Evolutionary conservation across 768 basidiomycete genomes (phyloP), one percentile per base, ranked within the genome.

Genomic region (Strobilomyces dryophilus): DNA sequence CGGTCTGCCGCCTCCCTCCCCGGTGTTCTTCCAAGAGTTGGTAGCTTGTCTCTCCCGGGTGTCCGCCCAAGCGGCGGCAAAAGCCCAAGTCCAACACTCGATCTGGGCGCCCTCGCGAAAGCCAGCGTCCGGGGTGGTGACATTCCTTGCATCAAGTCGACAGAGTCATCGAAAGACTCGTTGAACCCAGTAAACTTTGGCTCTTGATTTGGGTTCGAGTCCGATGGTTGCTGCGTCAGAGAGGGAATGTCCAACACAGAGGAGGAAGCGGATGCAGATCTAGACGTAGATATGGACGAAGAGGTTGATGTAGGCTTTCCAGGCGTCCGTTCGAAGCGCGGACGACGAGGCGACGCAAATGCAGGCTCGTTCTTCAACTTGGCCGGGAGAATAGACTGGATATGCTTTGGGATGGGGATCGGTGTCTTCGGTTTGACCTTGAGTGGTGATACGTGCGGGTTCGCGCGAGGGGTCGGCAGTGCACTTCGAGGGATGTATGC

Each of bases 1-100:
- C 85, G 77, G 11, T 78, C 74, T 1, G 86, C 87, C 4, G 89
- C 90, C 54, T 84, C 82, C 62, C 80, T 85, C 29, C 76, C 78
- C 0, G 92, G 92, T 3, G 91, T 91, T 54, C 81, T 79, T 0
- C 80, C 79, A 7, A 81, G 61, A 27, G 67, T 67, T 8, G 74
- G 75, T 3, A 65, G 51, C 15, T 61, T 40, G 35, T 83, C 83
- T 63, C 79, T 84, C 26, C 77, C 79, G 5, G 92, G 92, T 4
- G 91, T 91, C 44, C 81, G 79, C 1, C 81, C 79, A 11, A 79
- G 62, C 18, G 68, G 66, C 10, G 69, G 74, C 37, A 65, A 59
- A 18, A 72, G 64, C 9, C 67, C 68, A 0, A 69, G 60, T 21
- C 69, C 67, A 7, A 65, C 44, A 8, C 69, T 71, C 6, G 68